Base-by-base conservation (phyloP, 2,329 filamentous ascomycete genomes). In the Lecanoromycetidae sp. region DNA sequence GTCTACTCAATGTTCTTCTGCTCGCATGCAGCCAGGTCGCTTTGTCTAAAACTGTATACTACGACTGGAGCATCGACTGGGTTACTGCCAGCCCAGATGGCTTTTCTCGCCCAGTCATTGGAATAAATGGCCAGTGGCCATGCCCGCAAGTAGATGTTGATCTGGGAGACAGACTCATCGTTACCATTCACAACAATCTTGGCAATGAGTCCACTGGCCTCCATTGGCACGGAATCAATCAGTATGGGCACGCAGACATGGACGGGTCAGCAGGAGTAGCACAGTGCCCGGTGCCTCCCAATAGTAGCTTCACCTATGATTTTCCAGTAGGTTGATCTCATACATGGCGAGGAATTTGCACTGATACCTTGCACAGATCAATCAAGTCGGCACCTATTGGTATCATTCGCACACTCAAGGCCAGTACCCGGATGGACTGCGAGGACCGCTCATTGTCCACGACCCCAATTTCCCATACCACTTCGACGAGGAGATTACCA, bases 381-480 rank as follows among this genome's bases (percentile, higher is more conserved):
- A 77, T 41, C 80, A 84, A 65, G 71, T 79, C 0, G 83, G 83
- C 29, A 84, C 81, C 1, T 87, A 84, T 61, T 57, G 54, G 54
- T 57, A 57, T 23, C 49, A 51, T 35, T 43, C 36, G n/a, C 64
- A 66, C 37, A 59, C 63, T 23, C 54, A 56, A 1, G 49, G 63
- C 1, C 64, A 66, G 40, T 61, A 63, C 4, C 60, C 61, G 55
- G 57, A 61, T 13, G 59, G 45, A 17, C 45, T 45, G 13, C 15
- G 33, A 15, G 49, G 49, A 13, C 49, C 57, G 17, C 61, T 69
- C 3, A 60, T 66, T 25, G 54, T 70, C n/a, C 60, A 66, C 40
- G 67, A 64, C 6, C 64, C 64, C 13, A 51, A 45, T 10, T 38
- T 38, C 8, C 43, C 43, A n/a, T 80, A 75, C 59, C 58, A 72